These are phyloP conservation scores for Malus hybrid DNA, from an alignment of 331 rosid species.

Conservation along the genomic window DNA sequence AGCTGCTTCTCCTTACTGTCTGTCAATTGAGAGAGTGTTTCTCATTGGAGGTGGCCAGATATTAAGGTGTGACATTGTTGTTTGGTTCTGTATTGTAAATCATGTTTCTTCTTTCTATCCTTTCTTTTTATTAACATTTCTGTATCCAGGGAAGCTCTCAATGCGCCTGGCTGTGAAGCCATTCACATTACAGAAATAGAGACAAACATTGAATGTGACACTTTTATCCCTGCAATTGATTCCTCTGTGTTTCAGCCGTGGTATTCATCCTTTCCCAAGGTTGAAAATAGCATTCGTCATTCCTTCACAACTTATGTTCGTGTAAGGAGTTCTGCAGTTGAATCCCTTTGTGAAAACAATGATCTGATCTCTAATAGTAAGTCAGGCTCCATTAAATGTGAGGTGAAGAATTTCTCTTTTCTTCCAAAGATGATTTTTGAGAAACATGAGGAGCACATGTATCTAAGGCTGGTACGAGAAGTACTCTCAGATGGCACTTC, in stretches of 20 bases:
- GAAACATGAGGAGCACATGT: slow-evolving; percentile 75
- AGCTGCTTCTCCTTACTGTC: slow-evolving; percentile 88
- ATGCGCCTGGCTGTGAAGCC: slow-evolving; percentile 89
- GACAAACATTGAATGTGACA: slow-evolving; percentile 70
- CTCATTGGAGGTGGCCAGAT: slow-evolving; percentile 85
- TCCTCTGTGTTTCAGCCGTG: slow-evolving; percentile 73
- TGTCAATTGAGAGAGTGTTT: slow-evolving; percentile 93
- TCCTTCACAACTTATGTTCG: slow-evolving; percentile 77
- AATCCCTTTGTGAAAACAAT: slow-evolving; percentile 33
- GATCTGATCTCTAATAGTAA: slow-evolving; percentile 27
- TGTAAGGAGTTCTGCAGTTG: slow-evolving; percentile 54
- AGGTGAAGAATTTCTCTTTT: slow-evolving; percentile 65
- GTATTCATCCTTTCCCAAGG: slow-evolving; percentile 82
- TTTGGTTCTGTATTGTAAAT: slow-evolving; percentile 4
- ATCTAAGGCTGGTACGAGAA: slow-evolving; percentile 76
- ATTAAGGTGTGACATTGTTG: slow-evolving; percentile 43
- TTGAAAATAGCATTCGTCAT: slow-evolving; percentile 60
- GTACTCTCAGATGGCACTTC: slow-evolving; percentile 65
- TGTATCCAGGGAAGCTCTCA: slow-evolving; percentile 71
- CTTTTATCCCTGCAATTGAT: slow-evolving; percentile 69
- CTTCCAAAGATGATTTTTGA: slow-evolving; percentile 82
- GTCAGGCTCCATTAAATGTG: slow-evolving; percentile 40
- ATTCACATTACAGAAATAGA: slow-evolving; percentile 80
- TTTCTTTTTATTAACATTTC: slow-evolving; percentile 12
- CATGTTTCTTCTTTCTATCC: slow-evolving; percentile 4